A percentile compares a stretch with the other conserved stretches of the same genome.
Conservation (phyloP, 1,139 yeast species). For the Trichomonascaceae sp. region DNA sequence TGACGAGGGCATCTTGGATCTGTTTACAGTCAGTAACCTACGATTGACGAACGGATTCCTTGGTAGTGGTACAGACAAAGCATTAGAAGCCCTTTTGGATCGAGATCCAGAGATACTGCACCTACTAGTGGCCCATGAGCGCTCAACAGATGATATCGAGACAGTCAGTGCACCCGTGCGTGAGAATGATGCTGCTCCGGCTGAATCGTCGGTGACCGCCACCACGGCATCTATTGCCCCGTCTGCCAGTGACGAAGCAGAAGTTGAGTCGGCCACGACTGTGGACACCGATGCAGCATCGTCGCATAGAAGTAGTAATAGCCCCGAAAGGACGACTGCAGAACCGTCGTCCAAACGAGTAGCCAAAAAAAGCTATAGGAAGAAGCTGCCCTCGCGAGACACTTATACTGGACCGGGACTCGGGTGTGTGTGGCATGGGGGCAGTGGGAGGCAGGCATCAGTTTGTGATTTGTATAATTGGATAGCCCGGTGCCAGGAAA, state of each 20-base stretch:
- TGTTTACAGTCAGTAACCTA: constrained; percentile 9
- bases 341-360: background rate
- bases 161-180: background rate
- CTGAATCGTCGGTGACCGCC: constrained; percentile 1
- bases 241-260: background rate
- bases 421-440: constrained; percentile 18
- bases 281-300: background rate
- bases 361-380: constrained; percentile 5
- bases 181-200: background rate
- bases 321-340: background rate
- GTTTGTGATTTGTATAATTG: constrained; percentile 16
- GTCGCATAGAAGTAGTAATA: background rate
- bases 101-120: constrained; percentile 8
- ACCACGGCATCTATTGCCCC: background rate
- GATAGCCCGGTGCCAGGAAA: constrained; percentile 16
- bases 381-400: no score
- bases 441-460: constrained; percentile 6
- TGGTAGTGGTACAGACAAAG: constrained; percentile 14
- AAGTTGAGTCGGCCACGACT: background rate
- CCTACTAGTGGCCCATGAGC: background rate
- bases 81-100: constrained; percentile 13
- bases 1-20: constrained; percentile 11
- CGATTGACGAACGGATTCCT: constrained; percentile 14
- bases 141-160: background rate
- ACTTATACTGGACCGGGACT: background rate